A percentile compares a stretch with the other conserved stretches of the same genome.
These are phyloP conservation scores for Corylus avellana DNA, from an alignment of 306 rosid genomes.

Conservation along the genomic window DNA sequence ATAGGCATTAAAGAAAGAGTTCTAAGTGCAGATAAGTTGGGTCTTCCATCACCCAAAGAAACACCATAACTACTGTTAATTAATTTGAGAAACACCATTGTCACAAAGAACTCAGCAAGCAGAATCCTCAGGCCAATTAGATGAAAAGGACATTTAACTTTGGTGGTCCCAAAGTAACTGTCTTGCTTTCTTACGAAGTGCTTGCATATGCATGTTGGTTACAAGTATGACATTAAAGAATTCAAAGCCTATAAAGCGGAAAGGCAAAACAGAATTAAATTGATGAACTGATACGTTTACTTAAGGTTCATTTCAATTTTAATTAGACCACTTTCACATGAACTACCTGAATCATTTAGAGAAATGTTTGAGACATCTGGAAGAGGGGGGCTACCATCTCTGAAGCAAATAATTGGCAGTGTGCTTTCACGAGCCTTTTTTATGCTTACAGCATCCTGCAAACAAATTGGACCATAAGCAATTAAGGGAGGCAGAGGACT, in stretches of 20 bases:
- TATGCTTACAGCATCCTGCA: slow-evolving; percentile 58
- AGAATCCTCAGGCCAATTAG: background rate
- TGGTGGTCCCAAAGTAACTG: background rate
- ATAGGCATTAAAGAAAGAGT: slow-evolving; percentile 19
- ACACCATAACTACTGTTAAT: background rate
- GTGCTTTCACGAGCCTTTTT: slow-evolving; percentile 52
- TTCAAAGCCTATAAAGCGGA: background rate
- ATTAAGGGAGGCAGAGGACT: slow-evolving; percentile 18
- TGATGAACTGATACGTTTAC: slow-evolving; percentile 13
- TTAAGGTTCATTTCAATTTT: slow-evolving; percentile 21
- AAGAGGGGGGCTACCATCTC: slow-evolving; percentile 89
- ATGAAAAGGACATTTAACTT: background rate
- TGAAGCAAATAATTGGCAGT: slow-evolving; percentile 77
- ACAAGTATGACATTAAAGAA: background rate
- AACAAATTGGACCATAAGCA: slow-evolving; percentile 31
- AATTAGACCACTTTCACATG: slow-evolving; percentile 33
- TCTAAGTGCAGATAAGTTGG: background rate
- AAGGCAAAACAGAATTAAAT: slow-evolving; percentile 15
- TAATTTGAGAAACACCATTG: background rate
- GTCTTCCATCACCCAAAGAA: slow-evolving; percentile 16
- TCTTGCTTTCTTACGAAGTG: background rate
- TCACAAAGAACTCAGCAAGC: slow-evolving; percentile 9
- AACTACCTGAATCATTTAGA: slow-evolving; percentile 49
- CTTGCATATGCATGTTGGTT: background rate
- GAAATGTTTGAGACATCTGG: slow-evolving; percentile 71